phyloP scores from a whole-genome alignment of 148 eudicot genomes.

The Cornus suecica region DNA sequence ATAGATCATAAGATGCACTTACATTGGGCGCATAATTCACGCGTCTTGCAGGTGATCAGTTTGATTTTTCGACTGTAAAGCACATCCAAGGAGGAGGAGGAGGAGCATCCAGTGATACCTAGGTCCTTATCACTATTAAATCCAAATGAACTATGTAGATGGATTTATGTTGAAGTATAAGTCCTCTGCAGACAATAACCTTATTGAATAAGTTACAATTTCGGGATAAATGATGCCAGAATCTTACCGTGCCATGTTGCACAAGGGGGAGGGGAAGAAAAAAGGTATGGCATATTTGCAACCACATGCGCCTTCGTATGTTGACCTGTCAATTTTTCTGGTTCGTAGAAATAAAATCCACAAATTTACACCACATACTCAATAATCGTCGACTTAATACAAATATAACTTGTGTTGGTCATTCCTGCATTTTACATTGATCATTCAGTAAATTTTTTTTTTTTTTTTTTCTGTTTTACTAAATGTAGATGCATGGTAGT shows the following conservation, averaged over 20 bases:
- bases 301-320: conserved; percentile 19
- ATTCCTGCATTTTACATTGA: conserved; percentile 2
- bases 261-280: conserved; percentile 19
- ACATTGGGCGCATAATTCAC: conserved; percentile 6
- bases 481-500: neutral
- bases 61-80: neutral
- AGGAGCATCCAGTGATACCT: neutral
- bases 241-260: conserved; percentile 27
- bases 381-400: neutral
- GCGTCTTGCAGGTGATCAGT: conserved; percentile 5
- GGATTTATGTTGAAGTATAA: conserved; percentile 1
- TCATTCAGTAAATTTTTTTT: too few relatives aligned
- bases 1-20: conserved; percentile 8
- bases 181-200: neutral
- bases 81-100: neutral
- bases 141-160: conserved; percentile 7
- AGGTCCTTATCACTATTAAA: conserved; percentile 11
- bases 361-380: neutral
- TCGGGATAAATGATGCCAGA: conserved; percentile 12
- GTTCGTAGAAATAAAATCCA: neutral
- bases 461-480: too few relatives aligned
- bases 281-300: conserved; percentile 21
- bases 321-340: neutral
- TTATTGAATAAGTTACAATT: neutral
- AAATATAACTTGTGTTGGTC: neutral